Base-by-base conservation (phyloP, 2,329 filamentous ascomycete species). In the Stagonosporopsis tanaceti region DNA sequence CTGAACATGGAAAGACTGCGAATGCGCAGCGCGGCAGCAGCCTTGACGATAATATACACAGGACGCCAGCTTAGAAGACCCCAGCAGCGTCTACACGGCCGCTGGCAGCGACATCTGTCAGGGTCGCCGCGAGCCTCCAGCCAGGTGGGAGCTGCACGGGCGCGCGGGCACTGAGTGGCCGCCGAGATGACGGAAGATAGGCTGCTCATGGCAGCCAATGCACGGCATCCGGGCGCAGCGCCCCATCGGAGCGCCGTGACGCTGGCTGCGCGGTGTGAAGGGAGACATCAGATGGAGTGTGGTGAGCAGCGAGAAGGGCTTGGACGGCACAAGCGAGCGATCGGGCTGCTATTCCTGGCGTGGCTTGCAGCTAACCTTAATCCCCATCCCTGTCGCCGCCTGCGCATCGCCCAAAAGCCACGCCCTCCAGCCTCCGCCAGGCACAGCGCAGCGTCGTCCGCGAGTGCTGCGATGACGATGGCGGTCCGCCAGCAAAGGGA, bases 361-460 rank as follows among this genome's bases (percentile, higher is more conserved):
- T 75, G 73, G 73, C 73, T 74, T 75, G 72, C 73, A 75, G 67
- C 47, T 65, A 73, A 69, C 68, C 67, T 74, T 71, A 74, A 73
- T 69, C 57, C 37, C 14, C 54, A 71, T 65, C 72, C 72, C 67
- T 72, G 71, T 59, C 58, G 40, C 59, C 34, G 38, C 50, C 60
- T 70, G 66, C 62, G 57, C 63, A 69, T 65, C 62, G 66, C 61
- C 63, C 53, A 60, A 62, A 68, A 70, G 66, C 66, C 71, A 73
- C 68, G 60, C 48, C 63, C 48, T 60, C 59, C 61, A 54, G 55
- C 59, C 64, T 47, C 50, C 50, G 41, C 53, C 66, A 68, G 63
- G 65, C 65, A 66, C 68, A 61, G 60, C 67, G 51, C 57, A 37
- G 50, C 57, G 55, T 52, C 55, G 57, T 53, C 55, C 38, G 46